Evolutionary conservation across 805 yeast genomes (phyloP), one percentile per base, ranked within the genome.

Genomic region (Myxozyma geophila): DNA sequence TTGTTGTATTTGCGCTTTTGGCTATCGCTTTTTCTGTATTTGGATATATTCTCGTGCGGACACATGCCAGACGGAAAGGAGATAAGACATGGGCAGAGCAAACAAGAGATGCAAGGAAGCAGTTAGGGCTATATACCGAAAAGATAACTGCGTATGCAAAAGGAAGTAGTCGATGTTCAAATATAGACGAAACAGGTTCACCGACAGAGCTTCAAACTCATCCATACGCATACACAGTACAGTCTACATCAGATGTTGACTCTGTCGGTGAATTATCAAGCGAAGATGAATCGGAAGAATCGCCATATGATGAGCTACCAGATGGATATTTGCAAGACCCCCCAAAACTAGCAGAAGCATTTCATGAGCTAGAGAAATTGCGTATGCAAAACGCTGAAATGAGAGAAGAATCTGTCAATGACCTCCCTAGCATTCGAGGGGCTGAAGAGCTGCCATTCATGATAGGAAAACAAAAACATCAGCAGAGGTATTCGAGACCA

Each of bases 1-100:
- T 65, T 7, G 55, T 65, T 39, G 48, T 62, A 13, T 65, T 65
- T 37, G 67, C 67, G 13, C 43, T 63, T 13, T 39, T 65, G 7
- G 52, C 41, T 7, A 39, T 59, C 37, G 40, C 47, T 10, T 51
- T 64, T 19, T 43, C 62, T 2, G 44, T 47, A 9, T 62, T 62
- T 21, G 66, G 67, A 33, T 54, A 41, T 19, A 54, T 43, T 39
- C 40, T 64, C 10, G 37, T 58, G 6, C 52, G 49, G 12, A 37
- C 28, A n/a, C 54, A 58, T 7, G 47, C 43, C 23, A 43, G 56
- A 17, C 33, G 46, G 17, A 35, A 43, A n/a, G 35, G 40, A 5
- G 60, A 51, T 48, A 49, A 28, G 13, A 40, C 43, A 7, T 65
- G 68, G 66, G 48, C 39, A 9, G 57, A 53, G 23, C 61, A 61